A percentile compares a stretch with the other conserved stretches of the same genome.
phyloP scores from a whole-genome alignment of 345 rosid genomes.

The Corchorus olitorius region DNA sequence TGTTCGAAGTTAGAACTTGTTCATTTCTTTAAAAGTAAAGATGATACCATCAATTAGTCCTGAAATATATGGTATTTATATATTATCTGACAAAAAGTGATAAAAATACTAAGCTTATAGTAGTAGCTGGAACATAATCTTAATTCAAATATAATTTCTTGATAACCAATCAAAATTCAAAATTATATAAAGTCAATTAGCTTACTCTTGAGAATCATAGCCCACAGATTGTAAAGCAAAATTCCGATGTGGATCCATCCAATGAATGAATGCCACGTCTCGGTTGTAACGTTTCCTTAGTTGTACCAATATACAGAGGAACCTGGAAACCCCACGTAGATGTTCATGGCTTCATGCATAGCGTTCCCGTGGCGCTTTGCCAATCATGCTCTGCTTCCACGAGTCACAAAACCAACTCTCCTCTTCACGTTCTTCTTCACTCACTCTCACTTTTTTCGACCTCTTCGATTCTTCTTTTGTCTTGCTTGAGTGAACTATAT shows the following conservation, averaged over 20 bases:
- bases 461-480: neutral
- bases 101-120: too few relatives aligned
- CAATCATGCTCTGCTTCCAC: neutral
- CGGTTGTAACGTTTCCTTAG: neutral
- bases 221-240: neutral
- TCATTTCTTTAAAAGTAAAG: too few relatives aligned
- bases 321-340: slow-evolving; percentile 1
- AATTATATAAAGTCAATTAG: neutral
- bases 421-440: neutral
- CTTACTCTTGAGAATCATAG: neutral
- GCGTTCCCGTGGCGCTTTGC: neutral
- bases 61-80: too few relatives aligned
- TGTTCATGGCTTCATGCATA: slow-evolving; percentile 12
- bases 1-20: too few relatives aligned
- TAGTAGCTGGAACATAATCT: too few relatives aligned
- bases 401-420: slow-evolving; percentile 8
- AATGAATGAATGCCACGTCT: neutral
- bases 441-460: neutral
- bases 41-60: too few relatives aligned
- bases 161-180: too few relatives aligned
- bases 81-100: too few relatives aligned
- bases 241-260: neutral
- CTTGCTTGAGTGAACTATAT: neutral
- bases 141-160: too few relatives aligned
- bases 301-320: neutral